Conservation (phyloP, 2,329 filamentous ascomycete species). For the Rosellinia necatrix region DNA sequence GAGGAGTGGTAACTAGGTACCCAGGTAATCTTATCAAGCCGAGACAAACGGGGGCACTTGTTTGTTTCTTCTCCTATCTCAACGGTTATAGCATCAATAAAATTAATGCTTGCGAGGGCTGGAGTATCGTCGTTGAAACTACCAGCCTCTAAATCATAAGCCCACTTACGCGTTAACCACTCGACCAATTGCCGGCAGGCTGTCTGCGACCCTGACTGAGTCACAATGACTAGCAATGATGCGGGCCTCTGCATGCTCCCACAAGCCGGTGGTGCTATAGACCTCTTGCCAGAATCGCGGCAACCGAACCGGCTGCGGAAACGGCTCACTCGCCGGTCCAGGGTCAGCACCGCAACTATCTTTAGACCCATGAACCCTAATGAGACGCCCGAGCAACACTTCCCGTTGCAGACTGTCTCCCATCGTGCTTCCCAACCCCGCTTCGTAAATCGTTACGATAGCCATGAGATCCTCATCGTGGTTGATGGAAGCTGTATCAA, state of each 20-base stretch:
- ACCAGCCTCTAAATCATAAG: too few relatives aligned
- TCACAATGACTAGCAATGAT: neutral
- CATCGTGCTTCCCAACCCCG: conserved; percentile 37
- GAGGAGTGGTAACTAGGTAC: too few relatives aligned
- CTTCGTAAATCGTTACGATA: conserved; percentile 43
- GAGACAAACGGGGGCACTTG: too few relatives aligned
- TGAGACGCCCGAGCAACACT: conserved; percentile 41
- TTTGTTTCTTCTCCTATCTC: too few relatives aligned
- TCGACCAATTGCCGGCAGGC: too few relatives aligned
- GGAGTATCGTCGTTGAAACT: too few relatives aligned
- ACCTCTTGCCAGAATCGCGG: conserved; percentile 23
- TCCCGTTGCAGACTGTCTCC: conserved; percentile 40
- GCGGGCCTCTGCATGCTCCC: neutral
- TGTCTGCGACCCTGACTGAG: neutral
- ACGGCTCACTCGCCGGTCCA: conserved; percentile 30
- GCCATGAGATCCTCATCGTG: conserved; percentile 46
- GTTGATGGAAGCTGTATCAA: conserved; percentile 48
- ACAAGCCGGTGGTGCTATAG: conserved; percentile 10
- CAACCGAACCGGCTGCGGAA: conserved; percentile 21
- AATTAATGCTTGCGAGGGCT: too few relatives aligned
- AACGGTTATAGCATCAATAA: too few relatives aligned
- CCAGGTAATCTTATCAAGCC: too few relatives aligned
- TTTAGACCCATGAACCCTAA: conserved; percentile 35
- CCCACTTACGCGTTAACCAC: too few relatives aligned
- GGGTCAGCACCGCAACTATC: conserved; percentile 35